Conservation (phyloP, 257 asterid genomes). For the Solanum lycopersicoides region DNA sequence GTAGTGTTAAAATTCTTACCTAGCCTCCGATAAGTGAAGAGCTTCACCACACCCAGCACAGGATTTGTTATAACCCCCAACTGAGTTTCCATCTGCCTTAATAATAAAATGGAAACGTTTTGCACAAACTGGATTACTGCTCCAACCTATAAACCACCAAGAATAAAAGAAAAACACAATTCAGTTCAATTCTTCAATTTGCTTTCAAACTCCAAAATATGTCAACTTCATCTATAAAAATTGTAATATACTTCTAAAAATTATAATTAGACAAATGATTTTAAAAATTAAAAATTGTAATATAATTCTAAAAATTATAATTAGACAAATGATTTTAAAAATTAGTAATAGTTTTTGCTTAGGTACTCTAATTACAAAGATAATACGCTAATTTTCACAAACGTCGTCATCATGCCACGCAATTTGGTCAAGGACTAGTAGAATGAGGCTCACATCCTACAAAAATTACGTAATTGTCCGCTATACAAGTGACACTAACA, state of each 20-base stretch:
- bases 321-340: too few relatives aligned
- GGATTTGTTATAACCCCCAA: conserved; percentile 59
- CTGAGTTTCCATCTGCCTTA: conserved; percentile 81
- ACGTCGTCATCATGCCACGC: background rate
- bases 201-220: background rate
- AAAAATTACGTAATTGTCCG: background rate
- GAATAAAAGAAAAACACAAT: background rate
- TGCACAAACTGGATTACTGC: conserved; percentile 83
- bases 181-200: background rate
- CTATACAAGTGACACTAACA: background rate
- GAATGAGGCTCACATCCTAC: background rate
- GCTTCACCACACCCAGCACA: conserved; percentile 78
- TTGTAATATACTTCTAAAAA: background rate
- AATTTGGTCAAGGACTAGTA: background rate
- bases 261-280: background rate
- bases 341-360: background rate
- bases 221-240: background rate
- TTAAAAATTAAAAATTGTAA: too few relatives aligned
- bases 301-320: too few relatives aligned
- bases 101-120: conserved; percentile 88
- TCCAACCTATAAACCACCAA: conserved; percentile 57
- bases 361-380: too few relatives aligned
- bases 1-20: conserved; percentile 27
- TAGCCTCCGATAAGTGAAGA: conserved; percentile 58
- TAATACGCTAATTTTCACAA: background rate